Evolutionary conservation across 495 filamentous ascomycete species (phyloP).

Genomic region (Tuber umbilicatum): DNA sequence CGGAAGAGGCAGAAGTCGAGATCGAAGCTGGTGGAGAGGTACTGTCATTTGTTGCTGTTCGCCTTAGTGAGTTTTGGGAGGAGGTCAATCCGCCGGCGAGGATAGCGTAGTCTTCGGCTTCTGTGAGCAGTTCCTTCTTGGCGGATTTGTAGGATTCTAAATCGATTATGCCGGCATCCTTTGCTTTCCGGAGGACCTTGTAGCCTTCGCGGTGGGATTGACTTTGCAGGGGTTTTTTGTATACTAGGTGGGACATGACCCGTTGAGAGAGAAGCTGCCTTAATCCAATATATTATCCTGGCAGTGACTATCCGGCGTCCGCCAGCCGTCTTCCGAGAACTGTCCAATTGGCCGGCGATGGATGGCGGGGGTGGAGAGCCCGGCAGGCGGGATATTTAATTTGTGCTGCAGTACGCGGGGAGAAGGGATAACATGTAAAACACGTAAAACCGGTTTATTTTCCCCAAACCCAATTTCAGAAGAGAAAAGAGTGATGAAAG

Average conservation of each 20-base stretch:
- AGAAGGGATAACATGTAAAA: neutral
- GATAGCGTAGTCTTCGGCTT: neutral
- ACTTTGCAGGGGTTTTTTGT: constrained; percentile 35
- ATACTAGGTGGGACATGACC: constrained; percentile 39
- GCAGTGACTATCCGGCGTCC: no score
- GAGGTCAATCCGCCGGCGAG: neutral
- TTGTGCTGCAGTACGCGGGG: neutral
- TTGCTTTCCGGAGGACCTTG: constrained; percentile 24
- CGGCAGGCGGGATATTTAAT: neutral
- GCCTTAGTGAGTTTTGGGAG: constrained; percentile 6
- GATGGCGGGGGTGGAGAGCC: neutral
- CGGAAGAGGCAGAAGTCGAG: constrained; percentile 4
- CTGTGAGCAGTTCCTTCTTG: constrained; percentile 22
- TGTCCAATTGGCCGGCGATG: neutral
- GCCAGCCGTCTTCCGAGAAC: neutral
- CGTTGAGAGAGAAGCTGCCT: neutral
- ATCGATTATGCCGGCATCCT: constrained; percentile 25
- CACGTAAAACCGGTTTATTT: neutral
- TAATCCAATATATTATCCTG: no score
- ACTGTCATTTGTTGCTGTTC: neutral
- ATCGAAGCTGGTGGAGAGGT: constrained; percentile 9
- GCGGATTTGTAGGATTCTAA: constrained; percentile 21
- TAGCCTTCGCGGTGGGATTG: constrained; percentile 33
- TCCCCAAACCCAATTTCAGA: neutral
- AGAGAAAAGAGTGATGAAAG: neutral